Evolutionary conservation across 495 filamentous ascomycete genomes (phyloP).

Genomic region (Beverwykella pulmonaria): DNA sequence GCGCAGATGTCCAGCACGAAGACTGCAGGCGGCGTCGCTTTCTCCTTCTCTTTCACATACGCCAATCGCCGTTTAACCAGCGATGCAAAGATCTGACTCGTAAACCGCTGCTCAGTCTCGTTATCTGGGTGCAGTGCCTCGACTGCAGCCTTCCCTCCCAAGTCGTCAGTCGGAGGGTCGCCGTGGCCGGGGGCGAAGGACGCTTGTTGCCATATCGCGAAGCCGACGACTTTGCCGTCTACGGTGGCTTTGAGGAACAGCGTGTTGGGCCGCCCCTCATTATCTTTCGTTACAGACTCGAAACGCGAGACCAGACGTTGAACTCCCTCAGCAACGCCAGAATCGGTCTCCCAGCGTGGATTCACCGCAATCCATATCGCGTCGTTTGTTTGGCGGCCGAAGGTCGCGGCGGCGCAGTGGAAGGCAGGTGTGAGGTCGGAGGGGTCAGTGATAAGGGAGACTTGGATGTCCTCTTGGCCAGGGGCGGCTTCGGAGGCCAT

Average conservation of each 20-base stretch:
- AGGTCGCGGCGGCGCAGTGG: slow-evolving; percentile 39
- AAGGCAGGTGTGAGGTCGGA: slow-evolving; percentile 13
- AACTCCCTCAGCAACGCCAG: slow-evolving; percentile 41
- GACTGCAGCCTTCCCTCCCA: slow-evolving; percentile 37
- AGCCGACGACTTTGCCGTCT: slow-evolving; percentile 44
- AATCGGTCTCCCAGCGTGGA: slow-evolving; percentile 50
- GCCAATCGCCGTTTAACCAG: slow-evolving; percentile 12
- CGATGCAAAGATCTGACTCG: slow-evolving; percentile 9
- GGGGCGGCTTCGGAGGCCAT: neutral
- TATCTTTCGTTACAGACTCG: slow-evolving; percentile 38
- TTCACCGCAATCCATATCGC: slow-evolving; percentile 50
- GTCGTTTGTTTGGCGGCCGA: slow-evolving; percentile 49
- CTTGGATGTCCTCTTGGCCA: neutral
- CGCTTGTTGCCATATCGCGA: slow-evolving; percentile 48
- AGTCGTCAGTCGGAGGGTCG: slow-evolving; percentile 39
- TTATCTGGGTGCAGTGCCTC: slow-evolving; percentile 38
- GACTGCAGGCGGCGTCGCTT: slow-evolving; percentile 7
- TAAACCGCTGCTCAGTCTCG: slow-evolving; percentile 14
- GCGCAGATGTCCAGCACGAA: slow-evolving; percentile 24
- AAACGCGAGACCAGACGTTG: slow-evolving; percentile 44
- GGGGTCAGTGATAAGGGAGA: neutral
- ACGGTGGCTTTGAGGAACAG: slow-evolving; percentile 53
- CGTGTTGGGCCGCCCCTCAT: slow-evolving; percentile 48
- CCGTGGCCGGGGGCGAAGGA: slow-evolving; percentile 47
- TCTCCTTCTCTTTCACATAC: slow-evolving; percentile 16